Evolutionary conservation across 768 basidiomycete species (phyloP).

Genomic region (Boletus pseudopeckii): DNA sequence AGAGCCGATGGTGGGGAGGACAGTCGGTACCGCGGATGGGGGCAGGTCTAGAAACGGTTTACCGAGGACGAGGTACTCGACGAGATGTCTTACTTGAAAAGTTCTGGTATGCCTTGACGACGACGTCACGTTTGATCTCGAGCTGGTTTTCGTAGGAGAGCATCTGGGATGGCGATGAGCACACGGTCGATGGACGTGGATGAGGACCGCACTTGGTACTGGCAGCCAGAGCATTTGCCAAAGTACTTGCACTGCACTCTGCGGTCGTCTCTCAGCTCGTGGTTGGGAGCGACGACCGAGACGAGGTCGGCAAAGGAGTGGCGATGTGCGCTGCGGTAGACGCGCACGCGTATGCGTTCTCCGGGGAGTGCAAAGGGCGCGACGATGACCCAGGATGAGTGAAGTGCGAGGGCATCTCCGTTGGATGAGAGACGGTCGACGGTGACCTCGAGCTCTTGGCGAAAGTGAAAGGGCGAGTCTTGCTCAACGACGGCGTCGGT

Average conservation of each 20-base stretch:
- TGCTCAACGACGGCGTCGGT: constrained; percentile 49
- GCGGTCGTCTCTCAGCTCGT: constrained; percentile 58
- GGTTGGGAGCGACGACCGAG: constrained; percentile 59
- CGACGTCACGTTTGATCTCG: constrained; percentile 79
- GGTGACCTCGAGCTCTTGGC: constrained; percentile 63
- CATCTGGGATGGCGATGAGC: constrained; percentile 48
- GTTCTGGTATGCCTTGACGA: constrained; percentile 77
- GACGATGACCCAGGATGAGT: constrained; percentile 73
- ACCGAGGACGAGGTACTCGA: constrained; percentile 27
- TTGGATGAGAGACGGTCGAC: constrained; percentile 62
- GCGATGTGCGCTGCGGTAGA: constrained; percentile 68
- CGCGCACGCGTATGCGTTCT: constrained; percentile 68
- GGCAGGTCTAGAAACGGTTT: constrained; percentile 41
- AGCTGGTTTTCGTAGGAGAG: constrained; percentile 85
- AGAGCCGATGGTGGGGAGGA: constrained; percentile 76
- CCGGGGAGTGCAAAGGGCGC: constrained; percentile 84
- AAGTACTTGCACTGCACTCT: constrained; percentile 83
- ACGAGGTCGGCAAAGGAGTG: constrained; percentile 78
- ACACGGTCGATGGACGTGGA: background rate
- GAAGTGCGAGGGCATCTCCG: constrained; percentile 61
- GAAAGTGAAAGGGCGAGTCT: constrained; percentile 55
- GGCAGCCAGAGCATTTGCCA: constrained; percentile 87
- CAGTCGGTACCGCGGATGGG: constrained; percentile 53
- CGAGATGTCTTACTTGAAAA: constrained; percentile 46
- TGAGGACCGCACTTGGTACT: constrained; percentile 68